Conservation (phyloP, 371 early-diverging fungal species). For the Mortierella sp. region DNA sequence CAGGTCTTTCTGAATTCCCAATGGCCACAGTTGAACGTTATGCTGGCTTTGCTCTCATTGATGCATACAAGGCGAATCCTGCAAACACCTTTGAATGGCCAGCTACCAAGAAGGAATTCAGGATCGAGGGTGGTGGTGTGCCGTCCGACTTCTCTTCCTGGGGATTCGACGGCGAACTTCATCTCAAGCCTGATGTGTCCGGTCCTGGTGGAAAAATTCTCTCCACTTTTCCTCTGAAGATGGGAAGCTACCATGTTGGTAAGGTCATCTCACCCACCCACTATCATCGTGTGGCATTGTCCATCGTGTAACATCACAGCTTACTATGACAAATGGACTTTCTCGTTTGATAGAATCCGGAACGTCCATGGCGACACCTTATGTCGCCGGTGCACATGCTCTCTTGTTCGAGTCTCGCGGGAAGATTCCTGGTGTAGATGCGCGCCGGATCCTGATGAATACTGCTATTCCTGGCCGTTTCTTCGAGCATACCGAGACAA, state of each 20-base stretch:
- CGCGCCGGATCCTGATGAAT: slow-evolving; percentile 39
- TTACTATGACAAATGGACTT: too few relatives aligned
- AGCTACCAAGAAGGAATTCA: slow-evolving; percentile 24
- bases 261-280: slow-evolving; percentile 79
- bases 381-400: slow-evolving; percentile 69
- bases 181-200: slow-evolving; percentile 75
- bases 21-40: slow-evolving; percentile 56
- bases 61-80: slow-evolving; percentile 23
- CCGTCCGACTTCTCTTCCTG: slow-evolving; percentile 68
- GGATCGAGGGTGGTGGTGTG: slow-evolving; percentile 57
- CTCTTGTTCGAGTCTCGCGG: slow-evolving; percentile 54
- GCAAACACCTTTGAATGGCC: slow-evolving; percentile 11
- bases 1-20: slow-evolving; percentile 38
- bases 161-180: slow-evolving; percentile 76
- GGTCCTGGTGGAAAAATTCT: slow-evolving; percentile 81
- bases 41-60: slow-evolving; percentile 50
- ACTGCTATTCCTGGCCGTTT: slow-evolving; percentile 45
- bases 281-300: slow-evolving; percentile 75
- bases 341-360: slow-evolving; percentile 51
- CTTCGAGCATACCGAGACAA: slow-evolving; percentile 53
- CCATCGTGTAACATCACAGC: too few relatives aligned
- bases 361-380: slow-evolving; percentile 67
- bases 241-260: slow-evolving; percentile 64
- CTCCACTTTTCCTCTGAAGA: slow-evolving; percentile 67
- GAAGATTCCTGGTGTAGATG: slow-evolving; percentile 19